phyloP scores from a whole-genome alignment of 768 basidiomycete genomes.

The Collybiopsis luxurians region DNA sequence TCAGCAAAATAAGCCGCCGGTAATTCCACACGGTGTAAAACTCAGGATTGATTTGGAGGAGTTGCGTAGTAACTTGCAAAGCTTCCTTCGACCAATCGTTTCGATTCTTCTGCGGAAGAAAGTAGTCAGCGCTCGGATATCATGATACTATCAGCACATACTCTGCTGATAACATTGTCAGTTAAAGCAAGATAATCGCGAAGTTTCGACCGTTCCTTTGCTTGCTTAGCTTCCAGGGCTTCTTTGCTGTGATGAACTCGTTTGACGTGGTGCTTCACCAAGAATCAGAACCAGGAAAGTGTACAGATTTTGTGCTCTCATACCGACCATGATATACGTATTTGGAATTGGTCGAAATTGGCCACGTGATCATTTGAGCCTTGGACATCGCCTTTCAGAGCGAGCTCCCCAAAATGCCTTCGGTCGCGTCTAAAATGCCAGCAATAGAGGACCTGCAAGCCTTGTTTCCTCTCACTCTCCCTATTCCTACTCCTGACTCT shows the following conservation, averaged over 20 bases:
- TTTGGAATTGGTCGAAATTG: background rate
- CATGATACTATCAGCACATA: conserved; percentile 31
- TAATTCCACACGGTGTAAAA: conserved; percentile 98
- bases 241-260: conserved; percentile 57
- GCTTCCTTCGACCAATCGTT: conserved; percentile 72
- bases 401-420: conserved; percentile 44
- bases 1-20: conserved; percentile 72
- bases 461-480: conserved; percentile 83
- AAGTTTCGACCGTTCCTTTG: conserved; percentile 74
- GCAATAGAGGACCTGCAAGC: conserved; percentile 48
- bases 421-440: conserved; percentile 45
- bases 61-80: conserved; percentile 68
- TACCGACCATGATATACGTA: conserved; percentile 20
- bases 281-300: conserved; percentile 5
- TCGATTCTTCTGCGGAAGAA: conserved; percentile 55
- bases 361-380: background rate
- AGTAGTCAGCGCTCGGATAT: background rate
- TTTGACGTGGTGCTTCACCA: conserved; percentile 64
- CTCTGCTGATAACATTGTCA: conserved; percentile 61
- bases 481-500: conserved; percentile 77
- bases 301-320: background rate
- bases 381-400: background rate
- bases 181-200: conserved; percentile 70
- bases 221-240: conserved; percentile 61
- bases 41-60: conserved; percentile 89